Evolutionary conservation across 495 filamentous ascomycete genomes (phyloP).

Genomic region (Penicillium turbatum): DNA sequence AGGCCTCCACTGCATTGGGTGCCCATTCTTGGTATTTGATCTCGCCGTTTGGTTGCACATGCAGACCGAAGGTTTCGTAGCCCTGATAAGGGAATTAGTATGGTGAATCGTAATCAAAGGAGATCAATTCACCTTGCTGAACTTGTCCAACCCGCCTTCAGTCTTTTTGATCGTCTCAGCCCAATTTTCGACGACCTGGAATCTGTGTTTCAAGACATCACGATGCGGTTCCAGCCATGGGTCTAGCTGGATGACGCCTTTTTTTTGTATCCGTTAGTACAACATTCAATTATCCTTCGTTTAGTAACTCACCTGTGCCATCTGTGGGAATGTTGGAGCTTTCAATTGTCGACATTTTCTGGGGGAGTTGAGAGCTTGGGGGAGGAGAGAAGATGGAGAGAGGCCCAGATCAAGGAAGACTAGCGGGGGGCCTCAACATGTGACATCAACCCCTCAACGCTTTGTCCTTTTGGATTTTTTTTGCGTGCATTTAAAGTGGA

Average conservation of each 20-base stretch:
- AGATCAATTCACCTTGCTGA: slow-evolving; percentile 63
- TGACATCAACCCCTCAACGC: slow-evolving; percentile 14
- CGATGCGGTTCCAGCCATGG: slow-evolving; percentile 86
- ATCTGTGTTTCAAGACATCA: slow-evolving; percentile 70
- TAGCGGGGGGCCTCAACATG: slow-evolving; percentile 9
- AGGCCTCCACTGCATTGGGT: slow-evolving; percentile 76
- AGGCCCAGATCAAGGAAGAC: slow-evolving; percentile 8
- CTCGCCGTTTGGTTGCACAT: slow-evolving; percentile 71
- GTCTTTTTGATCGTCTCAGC: slow-evolving; percentile 73
- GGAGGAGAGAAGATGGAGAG: background rate
- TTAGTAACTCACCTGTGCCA: slow-evolving; percentile 1
- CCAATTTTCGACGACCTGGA: slow-evolving; percentile 80
- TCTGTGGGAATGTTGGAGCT: slow-evolving; percentile 2
- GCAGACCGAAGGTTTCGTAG: slow-evolving; percentile 80
- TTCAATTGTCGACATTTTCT: slow-evolving; percentile 2
- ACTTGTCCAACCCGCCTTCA: slow-evolving; percentile 89
- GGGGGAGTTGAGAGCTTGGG: background rate
- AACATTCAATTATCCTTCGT: background rate
- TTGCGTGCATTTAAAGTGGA: background rate
- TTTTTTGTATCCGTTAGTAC: background rate
- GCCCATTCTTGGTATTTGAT: slow-evolving; percentile 96
- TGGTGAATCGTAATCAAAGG: background rate
- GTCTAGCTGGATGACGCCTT: slow-evolving; percentile 78
- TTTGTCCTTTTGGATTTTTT: slow-evolving; percentile 1
- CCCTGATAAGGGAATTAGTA: slow-evolving; percentile 43